A percentile compares a stretch with the other conserved stretches of the same genome.
Evolutionary conservation across 163 green algal genomes (phyloP).

Genomic region (Scenedesmus sp.): DNA sequence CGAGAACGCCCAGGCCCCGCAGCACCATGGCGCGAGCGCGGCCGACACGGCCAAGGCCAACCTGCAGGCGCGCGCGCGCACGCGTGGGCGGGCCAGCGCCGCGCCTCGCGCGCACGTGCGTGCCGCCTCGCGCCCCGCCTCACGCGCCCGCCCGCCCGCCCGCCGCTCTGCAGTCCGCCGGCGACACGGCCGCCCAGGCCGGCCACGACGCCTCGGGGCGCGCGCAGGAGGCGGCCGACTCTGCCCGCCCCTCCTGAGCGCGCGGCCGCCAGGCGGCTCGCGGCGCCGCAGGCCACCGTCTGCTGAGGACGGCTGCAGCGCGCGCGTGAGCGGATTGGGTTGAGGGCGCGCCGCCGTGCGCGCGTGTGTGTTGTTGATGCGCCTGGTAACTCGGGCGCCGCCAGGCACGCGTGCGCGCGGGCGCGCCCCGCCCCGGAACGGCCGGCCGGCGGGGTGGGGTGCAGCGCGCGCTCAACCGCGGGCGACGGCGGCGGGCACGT

Average conservation of each 20-base stretch:
- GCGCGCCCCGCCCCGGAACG: too few relatives aligned
- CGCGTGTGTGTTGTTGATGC: neutral
- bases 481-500: too few relatives aligned
- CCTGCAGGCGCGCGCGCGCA: neutral
- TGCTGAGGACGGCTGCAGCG: too few relatives aligned
- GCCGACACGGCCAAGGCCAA: neutral
- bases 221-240: constrained; percentile 7
- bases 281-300: too few relatives aligned
- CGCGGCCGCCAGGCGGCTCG: too few relatives aligned
- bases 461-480: too few relatives aligned
- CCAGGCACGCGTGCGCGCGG: too few relatives aligned
- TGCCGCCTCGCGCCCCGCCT: neutral
- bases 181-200: constrained; percentile 8
- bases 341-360: neutral
- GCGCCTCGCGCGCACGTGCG: neutral
- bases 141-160: neutral
- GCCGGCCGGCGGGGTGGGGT: too few relatives aligned
- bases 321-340: neutral
- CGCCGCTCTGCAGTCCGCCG: constrained; percentile 16
- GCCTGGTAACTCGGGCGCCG: too few relatives aligned
- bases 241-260: neutral
- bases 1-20: constrained; percentile 1
- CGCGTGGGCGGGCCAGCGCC: neutral
- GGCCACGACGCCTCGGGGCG: neutral
- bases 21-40: constrained; percentile 9